Percentiles rank a stretch among this genome's conserved stretches.
Evolutionary conservation across 1,284 basidiomycete species (phyloP).

Genomic region (Naganishia albida): DNA sequence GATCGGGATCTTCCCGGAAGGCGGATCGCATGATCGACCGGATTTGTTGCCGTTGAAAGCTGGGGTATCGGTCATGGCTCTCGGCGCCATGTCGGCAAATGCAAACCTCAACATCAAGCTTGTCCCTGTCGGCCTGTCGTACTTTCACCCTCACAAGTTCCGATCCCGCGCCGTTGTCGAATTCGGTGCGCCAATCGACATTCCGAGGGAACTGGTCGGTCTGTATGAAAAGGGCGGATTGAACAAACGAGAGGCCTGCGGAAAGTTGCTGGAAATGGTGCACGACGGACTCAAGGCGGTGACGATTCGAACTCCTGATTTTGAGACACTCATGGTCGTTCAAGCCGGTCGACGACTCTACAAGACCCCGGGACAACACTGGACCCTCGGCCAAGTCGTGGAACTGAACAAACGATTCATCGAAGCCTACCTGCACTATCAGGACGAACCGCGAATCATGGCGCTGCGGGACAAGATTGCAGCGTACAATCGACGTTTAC

Average conservation of each 20-base stretch:
- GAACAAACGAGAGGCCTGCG: constrained; percentile 87
- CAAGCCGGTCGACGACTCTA: constrained; percentile 95
- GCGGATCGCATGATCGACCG: constrained; percentile 95
- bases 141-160: constrained; percentile 94
- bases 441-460: constrained; percentile 87
- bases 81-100: constrained; percentile 92
- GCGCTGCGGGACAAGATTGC: constrained; percentile 81
- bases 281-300: constrained; percentile 97
- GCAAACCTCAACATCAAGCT: constrained; percentile 85
- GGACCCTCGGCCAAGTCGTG: constrained; percentile 94
- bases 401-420: constrained; percentile 94
- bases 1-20: constrained; percentile 96
- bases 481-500: constrained; percentile 86
- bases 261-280: constrained; percentile 85
- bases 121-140: constrained; percentile 90
- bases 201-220: constrained; percentile 79
- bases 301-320: constrained; percentile 93
- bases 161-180: constrained; percentile 94
- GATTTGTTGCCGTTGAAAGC: constrained; percentile 94
- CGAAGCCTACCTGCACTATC: constrained; percentile 90
- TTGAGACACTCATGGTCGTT: constrained; percentile 96
- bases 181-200: constrained; percentile 88
- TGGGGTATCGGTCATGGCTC: constrained; percentile 95
- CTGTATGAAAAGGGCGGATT: constrained; percentile 88
- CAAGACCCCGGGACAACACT: constrained; percentile 89